Conservation (phyloP, 768 basidiomycete genomes). For the Cubamyces lactineus region DNA sequence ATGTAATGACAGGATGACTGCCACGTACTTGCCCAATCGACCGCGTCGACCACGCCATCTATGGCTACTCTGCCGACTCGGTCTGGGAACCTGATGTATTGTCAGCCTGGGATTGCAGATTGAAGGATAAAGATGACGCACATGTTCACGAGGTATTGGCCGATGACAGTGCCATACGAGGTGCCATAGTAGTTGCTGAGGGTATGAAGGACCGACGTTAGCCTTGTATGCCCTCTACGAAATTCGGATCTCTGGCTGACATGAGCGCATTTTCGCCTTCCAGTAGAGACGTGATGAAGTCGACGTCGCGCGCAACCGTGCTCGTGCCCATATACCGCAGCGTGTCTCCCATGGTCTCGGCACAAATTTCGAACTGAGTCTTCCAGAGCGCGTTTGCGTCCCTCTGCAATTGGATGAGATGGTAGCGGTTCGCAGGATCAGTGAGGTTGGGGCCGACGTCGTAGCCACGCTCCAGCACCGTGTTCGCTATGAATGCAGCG, state of each 20-base stretch:
- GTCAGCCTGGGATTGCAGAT: not conserved
- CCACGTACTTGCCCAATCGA: conserved; percentile 30
- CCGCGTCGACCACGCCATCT: conserved; percentile 38
- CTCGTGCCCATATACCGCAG: conserved; percentile 37
- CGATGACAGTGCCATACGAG: conserved; percentile 38
- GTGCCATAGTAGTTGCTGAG: conserved; percentile 36
- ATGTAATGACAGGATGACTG: conserved; percentile 1
- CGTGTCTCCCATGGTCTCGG: conserved; percentile 32
- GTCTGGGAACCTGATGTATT: conserved; percentile 33
- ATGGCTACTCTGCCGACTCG: conserved; percentile 36
- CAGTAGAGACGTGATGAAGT: conserved; percentile 30
- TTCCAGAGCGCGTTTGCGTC: conserved; percentile 29
- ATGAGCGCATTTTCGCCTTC: conserved; percentile 35
- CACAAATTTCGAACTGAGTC: conserved; percentile 33
- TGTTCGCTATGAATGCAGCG: conserved; percentile 32
- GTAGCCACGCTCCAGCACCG: conserved; percentile 31
- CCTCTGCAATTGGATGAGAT: conserved; percentile 29
- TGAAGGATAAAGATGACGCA: conserved; percentile 9
- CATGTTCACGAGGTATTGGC: conserved; percentile 40
- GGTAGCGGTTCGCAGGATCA: conserved; percentile 24
- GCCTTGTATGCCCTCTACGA: not conserved
- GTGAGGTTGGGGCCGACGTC: conserved; percentile 32
- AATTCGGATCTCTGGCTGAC: conserved; percentile 8
- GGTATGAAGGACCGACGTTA: not conserved
- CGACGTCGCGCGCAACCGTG: conserved; percentile 38